These are phyloP conservation scores for Macrolepiota dolichaula DNA, from an alignment of 768 basidiomycete species.

Conservation along the genomic window DNA sequence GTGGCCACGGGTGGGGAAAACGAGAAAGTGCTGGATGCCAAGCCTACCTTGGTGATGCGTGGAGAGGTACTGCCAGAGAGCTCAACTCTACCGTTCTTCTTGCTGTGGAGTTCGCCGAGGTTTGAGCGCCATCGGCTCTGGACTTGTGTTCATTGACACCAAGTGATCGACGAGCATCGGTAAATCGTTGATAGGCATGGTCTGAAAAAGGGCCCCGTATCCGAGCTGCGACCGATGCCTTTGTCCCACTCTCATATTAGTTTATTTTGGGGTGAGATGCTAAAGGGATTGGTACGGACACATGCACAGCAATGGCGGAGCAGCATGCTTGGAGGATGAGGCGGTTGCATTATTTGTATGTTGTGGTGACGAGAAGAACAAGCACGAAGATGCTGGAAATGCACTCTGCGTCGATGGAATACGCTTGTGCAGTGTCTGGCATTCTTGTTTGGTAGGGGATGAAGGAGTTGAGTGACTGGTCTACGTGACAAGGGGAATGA, in stretches of 20 bases:
- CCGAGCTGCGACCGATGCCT: conserved; percentile 50
- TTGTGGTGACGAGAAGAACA: neutral
- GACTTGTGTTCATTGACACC: conserved; percentile 8
- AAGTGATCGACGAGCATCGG: neutral
- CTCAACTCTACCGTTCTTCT: conserved; percentile 45
- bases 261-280: conserved; percentile 79
- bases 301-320: conserved; percentile 39
- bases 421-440: neutral
- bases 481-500: too few relatives aligned
- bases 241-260: conserved; percentile 63
- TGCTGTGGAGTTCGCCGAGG: conserved; percentile 44
- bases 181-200: neutral
- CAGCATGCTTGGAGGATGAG: conserved; percentile 11
- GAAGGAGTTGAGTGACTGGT: too few relatives aligned
- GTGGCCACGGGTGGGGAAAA: conserved; percentile 67
- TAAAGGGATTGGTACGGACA: conserved; percentile 46
- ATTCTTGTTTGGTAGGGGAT: too few relatives aligned
- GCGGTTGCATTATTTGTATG: conserved; percentile 27
- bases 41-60: conserved; percentile 64
- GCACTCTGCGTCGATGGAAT: neutral
- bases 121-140: conserved; percentile 14
- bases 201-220: conserved; percentile 26
- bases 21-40: conserved; percentile 72
- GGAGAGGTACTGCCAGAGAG: conserved; percentile 52
- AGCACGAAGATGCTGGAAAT: neutral